Evolutionary conservation across 2,329 filamentous ascomycete species (phyloP).

Genomic region (Penicillium expansum): DNA sequence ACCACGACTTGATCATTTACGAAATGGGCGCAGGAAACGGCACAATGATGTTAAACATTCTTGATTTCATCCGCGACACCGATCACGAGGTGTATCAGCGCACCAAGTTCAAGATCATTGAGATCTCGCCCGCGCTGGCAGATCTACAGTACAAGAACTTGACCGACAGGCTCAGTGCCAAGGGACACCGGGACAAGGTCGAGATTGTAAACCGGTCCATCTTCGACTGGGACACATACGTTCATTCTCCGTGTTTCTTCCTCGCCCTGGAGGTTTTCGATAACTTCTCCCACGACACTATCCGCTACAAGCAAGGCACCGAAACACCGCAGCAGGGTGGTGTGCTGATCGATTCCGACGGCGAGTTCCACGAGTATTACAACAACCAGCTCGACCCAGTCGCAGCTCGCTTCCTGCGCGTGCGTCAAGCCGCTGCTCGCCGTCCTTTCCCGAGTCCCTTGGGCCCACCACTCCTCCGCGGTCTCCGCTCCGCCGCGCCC

Average conservation of each 20-base stretch:
- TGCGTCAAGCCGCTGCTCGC: slow-evolving; percentile 70
- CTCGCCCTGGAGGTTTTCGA: slow-evolving; percentile 97
- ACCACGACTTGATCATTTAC: slow-evolving; percentile 96
- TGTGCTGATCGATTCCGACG: slow-evolving; percentile 77
- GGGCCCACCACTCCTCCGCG: slow-evolving; percentile 55
- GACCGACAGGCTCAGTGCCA: slow-evolving; percentile 61
- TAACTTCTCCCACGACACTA: slow-evolving; percentile 92
- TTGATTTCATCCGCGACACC: slow-evolving; percentile 88
- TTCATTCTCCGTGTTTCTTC: slow-evolving; percentile 95
- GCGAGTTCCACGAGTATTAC: slow-evolving; percentile 96
- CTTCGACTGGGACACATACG: slow-evolving; percentile 86
- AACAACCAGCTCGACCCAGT: slow-evolving; percentile 75
- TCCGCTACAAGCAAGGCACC: slow-evolving; percentile 83
- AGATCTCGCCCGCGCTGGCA: slow-evolving; percentile 83
- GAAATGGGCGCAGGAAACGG: slow-evolving; percentile 98
- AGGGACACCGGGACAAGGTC: slow-evolving; percentile 78
- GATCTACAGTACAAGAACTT: slow-evolving; percentile 72
- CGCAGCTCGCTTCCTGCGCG: slow-evolving; percentile 74
- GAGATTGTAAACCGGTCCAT: slow-evolving; percentile 94
- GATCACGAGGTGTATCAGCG: slow-evolving; percentile 91
- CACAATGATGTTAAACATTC: slow-evolving; percentile 95
- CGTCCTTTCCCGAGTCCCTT: slow-evolving; percentile 45
- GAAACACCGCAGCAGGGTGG: slow-evolving; percentile 82
- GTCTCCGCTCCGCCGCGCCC: slow-evolving; percentile 63
- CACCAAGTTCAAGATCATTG: slow-evolving; percentile 92